phyloP scores from a whole-genome alignment of 345 rosid species.

The Odontarrhena argentea region DNA sequence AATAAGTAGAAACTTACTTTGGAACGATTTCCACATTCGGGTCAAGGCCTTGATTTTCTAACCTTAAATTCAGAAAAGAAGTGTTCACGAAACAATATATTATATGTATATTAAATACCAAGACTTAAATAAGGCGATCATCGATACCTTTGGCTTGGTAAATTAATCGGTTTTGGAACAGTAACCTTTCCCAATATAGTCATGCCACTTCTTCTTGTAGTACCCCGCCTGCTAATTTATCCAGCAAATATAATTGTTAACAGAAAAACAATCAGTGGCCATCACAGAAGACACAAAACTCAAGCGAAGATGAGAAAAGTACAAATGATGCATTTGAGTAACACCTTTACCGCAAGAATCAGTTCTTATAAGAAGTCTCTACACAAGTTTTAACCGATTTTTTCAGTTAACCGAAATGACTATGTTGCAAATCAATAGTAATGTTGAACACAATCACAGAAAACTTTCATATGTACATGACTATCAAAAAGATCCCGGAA shows the following conservation, averaged over 20 bases:
- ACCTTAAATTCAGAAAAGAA: slow-evolving; percentile 53
- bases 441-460: no score
- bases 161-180: slow-evolving; percentile 95
- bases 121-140: slow-evolving; percentile 1
- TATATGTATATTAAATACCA: not conserved
- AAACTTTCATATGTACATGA: no score
- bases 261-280: not conserved
- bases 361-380: not conserved
- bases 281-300: slow-evolving; percentile 17
- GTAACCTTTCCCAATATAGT: slow-evolving; percentile 90
- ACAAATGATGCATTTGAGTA: not conserved
- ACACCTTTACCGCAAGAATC: not conserved
- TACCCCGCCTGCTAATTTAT: slow-evolving; percentile 62
- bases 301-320: slow-evolving; percentile 1
- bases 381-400: no score
- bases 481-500: no score
- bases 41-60: slow-evolving; percentile 95
- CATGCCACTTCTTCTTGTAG: slow-evolving; percentile 90
- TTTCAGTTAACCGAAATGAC: no score
- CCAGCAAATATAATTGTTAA: slow-evolving; percentile 18
- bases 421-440: no score
- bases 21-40: slow-evolving; percentile 98
- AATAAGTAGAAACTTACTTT: slow-evolving; percentile 62
- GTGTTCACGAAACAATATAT: not conserved
- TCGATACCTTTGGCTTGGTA: slow-evolving; percentile 95